Evolutionary conservation across 352 stramenopile genomes (phyloP).

Genomic region (Globisporangium abappressorium): DNA sequence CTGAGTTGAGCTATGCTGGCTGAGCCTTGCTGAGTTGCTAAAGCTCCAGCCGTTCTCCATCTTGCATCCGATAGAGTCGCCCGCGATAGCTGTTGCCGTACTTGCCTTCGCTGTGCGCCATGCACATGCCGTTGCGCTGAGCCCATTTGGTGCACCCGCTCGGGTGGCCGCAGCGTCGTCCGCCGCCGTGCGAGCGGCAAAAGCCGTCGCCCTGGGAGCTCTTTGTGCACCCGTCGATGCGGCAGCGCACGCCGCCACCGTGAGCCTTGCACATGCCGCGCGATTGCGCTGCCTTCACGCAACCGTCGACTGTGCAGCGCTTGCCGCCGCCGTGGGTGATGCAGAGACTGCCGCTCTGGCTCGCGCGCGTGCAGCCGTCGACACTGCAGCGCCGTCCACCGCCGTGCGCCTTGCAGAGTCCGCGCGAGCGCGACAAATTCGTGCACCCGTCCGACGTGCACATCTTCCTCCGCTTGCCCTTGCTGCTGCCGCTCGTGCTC

Average conservation of each 20-base stretch:
- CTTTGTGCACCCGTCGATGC: slow-evolving; percentile 78
- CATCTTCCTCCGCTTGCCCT: slow-evolving; percentile 74
- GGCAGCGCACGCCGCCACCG: slow-evolving; percentile 76
- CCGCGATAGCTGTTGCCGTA: slow-evolving; percentile 83
- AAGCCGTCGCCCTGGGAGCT: slow-evolving; percentile 83
- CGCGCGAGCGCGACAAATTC: slow-evolving; percentile 73
- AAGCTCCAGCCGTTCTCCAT: slow-evolving; percentile 14
- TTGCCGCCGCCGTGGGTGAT: slow-evolving; percentile 84
- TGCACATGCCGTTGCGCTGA: slow-evolving; percentile 84
- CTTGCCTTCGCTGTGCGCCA: slow-evolving; percentile 79
- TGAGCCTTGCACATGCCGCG: slow-evolving; percentile 85
- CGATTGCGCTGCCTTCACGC: slow-evolving; percentile 73
- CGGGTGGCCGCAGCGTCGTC: slow-evolving; percentile 65
- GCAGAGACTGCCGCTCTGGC: slow-evolving; percentile 77
- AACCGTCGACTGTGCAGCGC: slow-evolving; percentile 78
- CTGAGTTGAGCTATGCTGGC: neutral
- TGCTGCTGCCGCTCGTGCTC: slow-evolving; percentile 13
- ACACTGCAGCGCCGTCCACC: slow-evolving; percentile 74
- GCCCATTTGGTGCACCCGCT: slow-evolving; percentile 79
- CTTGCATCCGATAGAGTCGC: slow-evolving; percentile 40
- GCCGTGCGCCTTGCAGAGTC: slow-evolving; percentile 77
- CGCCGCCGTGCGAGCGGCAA: slow-evolving; percentile 74
- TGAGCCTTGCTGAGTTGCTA: slow-evolving; percentile 1
- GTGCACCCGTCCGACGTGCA: slow-evolving; percentile 73
- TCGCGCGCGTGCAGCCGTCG: slow-evolving; percentile 72